These are phyloP conservation scores for Talaromyces sp. DNA, from an alignment of 2,329 filamentous ascomycete species.

Conservation along the genomic window DNA sequence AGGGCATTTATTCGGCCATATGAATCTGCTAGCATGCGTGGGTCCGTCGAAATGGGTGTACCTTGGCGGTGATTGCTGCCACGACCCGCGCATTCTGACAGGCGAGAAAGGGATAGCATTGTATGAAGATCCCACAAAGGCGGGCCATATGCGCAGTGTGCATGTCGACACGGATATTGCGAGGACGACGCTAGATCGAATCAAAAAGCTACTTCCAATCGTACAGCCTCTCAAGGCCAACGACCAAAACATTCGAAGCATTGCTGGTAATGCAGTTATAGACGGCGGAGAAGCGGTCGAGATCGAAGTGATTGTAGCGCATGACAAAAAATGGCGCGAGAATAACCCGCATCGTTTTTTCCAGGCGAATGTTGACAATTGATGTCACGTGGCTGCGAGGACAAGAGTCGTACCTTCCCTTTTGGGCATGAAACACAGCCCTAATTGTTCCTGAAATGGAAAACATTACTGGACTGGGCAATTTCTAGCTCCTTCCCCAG, in stretches of 20 bases:
- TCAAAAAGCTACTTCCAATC: slow-evolving; percentile 18
- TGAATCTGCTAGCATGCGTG: slow-evolving; percentile 1
- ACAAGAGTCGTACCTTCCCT: not conserved
- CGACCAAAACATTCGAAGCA: not conserved
- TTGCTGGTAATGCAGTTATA: not conserved
- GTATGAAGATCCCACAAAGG: slow-evolving; percentile 42
- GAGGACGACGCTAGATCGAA: slow-evolving; percentile 37
- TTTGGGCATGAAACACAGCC: not conserved
- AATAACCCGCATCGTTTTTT: slow-evolving; percentile 16
- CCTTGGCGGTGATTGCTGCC: not conserved
- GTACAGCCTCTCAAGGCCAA: not conserved
- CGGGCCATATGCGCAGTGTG: slow-evolving; percentile 21
- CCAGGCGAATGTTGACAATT: slow-evolving; percentile 2
- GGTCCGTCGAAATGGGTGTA: slow-evolving; percentile 2
- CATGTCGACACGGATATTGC: slow-evolving; percentile 42
- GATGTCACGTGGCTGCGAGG: not conserved
- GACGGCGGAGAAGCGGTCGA: slow-evolving; percentile 9
- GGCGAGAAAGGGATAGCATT: slow-evolving; percentile 51
- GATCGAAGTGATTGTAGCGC: slow-evolving; percentile 19
- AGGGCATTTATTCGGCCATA: slow-evolving; percentile 1
- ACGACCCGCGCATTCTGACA: slow-evolving; percentile 24
- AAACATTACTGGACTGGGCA: not conserved
- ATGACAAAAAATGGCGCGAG: slow-evolving; percentile 18
- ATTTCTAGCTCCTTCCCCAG: not conserved
- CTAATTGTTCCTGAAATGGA: not conserved